A percentile compares a stretch with the other conserved stretches of the same genome.
phyloP scores from a whole-genome alignment of 2,329 filamentous ascomycete species.

The Leptographium galeiforme region DNA sequence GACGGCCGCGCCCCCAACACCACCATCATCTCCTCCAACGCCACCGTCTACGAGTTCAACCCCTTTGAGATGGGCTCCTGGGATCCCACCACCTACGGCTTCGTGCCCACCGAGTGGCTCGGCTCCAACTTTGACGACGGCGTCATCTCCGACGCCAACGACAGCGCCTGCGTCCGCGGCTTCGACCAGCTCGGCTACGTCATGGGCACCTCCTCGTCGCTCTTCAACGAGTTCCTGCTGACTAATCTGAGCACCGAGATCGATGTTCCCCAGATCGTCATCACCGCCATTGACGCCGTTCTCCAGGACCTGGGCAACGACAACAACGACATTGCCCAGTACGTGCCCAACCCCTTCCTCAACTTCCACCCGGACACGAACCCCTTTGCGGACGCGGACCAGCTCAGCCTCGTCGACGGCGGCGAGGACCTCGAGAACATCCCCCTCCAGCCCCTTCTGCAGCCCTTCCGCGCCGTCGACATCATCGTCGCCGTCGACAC shows the following conservation, averaged over 20 bases:
- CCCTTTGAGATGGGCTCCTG: conserved; percentile 55
- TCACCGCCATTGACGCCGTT: conserved; percentile 35
- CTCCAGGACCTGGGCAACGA: conserved; percentile 40
- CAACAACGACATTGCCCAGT: conserved; percentile 35
- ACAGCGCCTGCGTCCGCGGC: conserved; percentile 54
- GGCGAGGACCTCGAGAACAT: conserved; percentile 36
- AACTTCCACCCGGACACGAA: conserved; percentile 31
- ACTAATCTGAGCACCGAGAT: conserved; percentile 38
- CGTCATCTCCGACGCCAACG: conserved; percentile 33
- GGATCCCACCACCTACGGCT: conserved; percentile 45
- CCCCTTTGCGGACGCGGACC: conserved; percentile 19
- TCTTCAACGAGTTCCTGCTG: conserved; percentile 71
- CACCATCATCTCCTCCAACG: conserved; percentile 34
- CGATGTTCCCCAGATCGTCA: conserved; percentile 34
- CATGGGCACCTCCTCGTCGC: conserved; percentile 72
- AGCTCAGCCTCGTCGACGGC: conserved; percentile 36
- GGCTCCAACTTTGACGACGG: conserved; percentile 45
- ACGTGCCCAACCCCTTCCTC: conserved; percentile 47
- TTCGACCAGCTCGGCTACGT: conserved; percentile 75
- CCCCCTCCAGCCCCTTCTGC: conserved; percentile 37
- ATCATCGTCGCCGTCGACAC: conserved; percentile 54
- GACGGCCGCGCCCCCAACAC: conserved; percentile 32
- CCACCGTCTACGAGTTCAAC: conserved; percentile 50
- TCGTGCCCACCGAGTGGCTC: conserved; percentile 45
- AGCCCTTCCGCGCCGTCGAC: conserved; percentile 38